Percentiles rank a stretch among this genome's conserved stretches.
phyloP scores from a whole-genome alignment of 106 monocot species.

The Dioscorea alata region DNA sequence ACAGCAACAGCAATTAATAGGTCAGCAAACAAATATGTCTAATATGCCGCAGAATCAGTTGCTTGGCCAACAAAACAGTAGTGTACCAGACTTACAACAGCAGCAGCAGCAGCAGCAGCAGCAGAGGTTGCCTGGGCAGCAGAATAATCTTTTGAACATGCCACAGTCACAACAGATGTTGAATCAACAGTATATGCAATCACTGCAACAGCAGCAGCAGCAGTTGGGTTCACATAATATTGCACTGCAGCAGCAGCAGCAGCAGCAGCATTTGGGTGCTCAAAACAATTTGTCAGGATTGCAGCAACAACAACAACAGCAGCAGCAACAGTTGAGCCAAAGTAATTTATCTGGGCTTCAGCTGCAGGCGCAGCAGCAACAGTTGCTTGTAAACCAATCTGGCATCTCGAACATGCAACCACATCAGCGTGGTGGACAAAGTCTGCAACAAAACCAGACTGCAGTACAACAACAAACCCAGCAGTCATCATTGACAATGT shows the following conservation, averaged over 20 bases:
- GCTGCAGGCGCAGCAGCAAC: slow-evolving; percentile 35
- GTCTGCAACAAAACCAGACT: slow-evolving; percentile 48
- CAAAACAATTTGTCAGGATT: neutral
- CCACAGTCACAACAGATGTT: slow-evolving; percentile 59
- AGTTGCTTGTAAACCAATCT: slow-evolving; percentile 28
- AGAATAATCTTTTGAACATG: slow-evolving; percentile 58
- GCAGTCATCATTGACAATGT: slow-evolving; percentile 33
- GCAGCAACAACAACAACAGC: neutral
- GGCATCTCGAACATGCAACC: slow-evolving; percentile 29
- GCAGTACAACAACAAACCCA: slow-evolving; percentile 36
- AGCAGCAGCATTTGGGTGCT: slow-evolving; percentile 31
- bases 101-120: slow-evolving; percentile 35
- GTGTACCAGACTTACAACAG: slow-evolving; percentile 42
- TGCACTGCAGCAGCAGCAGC: slow-evolving; percentile 8
- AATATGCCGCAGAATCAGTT: slow-evolving; percentile 45
- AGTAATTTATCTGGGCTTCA: neutral
- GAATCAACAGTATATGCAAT: slow-evolving; percentile 39
- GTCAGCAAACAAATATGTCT: slow-evolving; percentile 47
- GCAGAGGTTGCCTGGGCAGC: slow-evolving; percentile 44
- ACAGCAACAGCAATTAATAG: slow-evolving; percentile 40
- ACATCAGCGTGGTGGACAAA: slow-evolving; percentile 42
- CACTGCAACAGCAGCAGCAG: slow-evolving; percentile 57
- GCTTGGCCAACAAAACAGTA: slow-evolving; percentile 51
- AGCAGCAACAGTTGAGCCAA: slow-evolving; percentile 26
- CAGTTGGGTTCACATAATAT: neutral